Evolutionary conservation across 768 basidiomycete genomes (phyloP).

Genomic region (Galerina marginata): DNA sequence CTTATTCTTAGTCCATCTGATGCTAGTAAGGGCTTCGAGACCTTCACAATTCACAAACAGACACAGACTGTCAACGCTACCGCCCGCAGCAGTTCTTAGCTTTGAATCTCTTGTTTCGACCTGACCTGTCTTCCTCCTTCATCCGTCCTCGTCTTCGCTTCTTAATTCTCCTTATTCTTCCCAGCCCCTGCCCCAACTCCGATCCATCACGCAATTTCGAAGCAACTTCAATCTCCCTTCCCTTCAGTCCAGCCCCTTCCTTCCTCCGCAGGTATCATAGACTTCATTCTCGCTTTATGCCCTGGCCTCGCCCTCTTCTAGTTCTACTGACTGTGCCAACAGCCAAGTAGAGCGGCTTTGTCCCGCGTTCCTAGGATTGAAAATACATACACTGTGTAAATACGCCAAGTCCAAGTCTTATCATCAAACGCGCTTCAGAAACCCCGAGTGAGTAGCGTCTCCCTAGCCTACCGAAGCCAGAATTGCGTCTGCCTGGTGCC

Average conservation of each 20-base stretch:
- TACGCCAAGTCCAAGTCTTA: no score
- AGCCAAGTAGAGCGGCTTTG: neutral
- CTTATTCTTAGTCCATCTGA: slow-evolving; percentile 6
- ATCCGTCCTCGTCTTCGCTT: neutral
- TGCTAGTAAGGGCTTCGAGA: neutral
- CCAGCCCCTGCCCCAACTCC: slow-evolving; percentile 5
- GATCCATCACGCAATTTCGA: slow-evolving; percentile 14
- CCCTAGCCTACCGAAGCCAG: neutral
- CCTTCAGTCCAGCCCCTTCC: neutral
- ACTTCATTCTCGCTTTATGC: neutral
- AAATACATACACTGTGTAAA: no score
- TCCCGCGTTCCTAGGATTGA: no score
- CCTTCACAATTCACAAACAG: slow-evolving; percentile 1
- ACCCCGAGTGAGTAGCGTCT: no score
- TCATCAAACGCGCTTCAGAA: no score
- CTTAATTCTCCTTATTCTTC: neutral
- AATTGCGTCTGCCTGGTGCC: neutral
- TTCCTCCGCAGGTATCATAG: slow-evolving; percentile 1
- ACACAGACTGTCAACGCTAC: neutral
- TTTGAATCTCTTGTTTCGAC: neutral
- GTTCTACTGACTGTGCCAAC: neutral
- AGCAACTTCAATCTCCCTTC: neutral
- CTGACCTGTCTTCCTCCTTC: neutral
- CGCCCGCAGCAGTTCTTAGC: neutral
- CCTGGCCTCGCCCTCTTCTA: neutral